Base-by-base conservation (phyloP, 106 monocot species). In the Ottelia alismoides region DNA sequence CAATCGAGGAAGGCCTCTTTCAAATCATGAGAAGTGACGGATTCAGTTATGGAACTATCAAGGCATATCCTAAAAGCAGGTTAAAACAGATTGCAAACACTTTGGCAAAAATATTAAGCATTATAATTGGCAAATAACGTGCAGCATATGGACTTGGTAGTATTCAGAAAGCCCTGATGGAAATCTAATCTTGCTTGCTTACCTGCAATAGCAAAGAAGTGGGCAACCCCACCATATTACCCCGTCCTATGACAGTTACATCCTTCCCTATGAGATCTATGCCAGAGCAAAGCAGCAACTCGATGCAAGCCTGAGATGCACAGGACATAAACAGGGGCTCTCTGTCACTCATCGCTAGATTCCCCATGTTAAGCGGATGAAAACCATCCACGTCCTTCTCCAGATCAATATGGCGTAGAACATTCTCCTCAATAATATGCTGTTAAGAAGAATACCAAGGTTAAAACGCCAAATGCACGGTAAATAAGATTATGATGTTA, bases 361-460 rank as follows among this genome's bases (percentile, higher is more conserved):
- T 89, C 0, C 96, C 89, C 68, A 96, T 79, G 49, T 96, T 96
- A 29, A 89, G 26, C 49, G 96, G 89, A 77, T 96, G 96, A 60
- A 96, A 96, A 20, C 89, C 89, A 65, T 98, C 96, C 2, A 89
- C 96, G 69, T 98, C 96, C 52, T 98, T 98, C 30, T 98, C 82
- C 40, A 98, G 62, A 61, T 60, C 80, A 61, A 98, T 65, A 3
- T 72, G 76, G 49, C 57, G 62, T 49, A 98, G 49, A 54, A 98
- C 75, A 62, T 65, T 89, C 69, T 98, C 85, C 65, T 85, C 96
- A 56, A 77, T 60, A 63, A 98, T 74, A 58, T 89, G 82, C 89
- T 98, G 79, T 51, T 68, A 73, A 43, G 20, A 53, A 52, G 45
- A 53, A 25, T n/a, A n/a, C n/a, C n/a, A n/a, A n/a, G n/a, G n/a